phyloP scores from a whole-genome alignment of 768 basidiomycete genomes.

The Boletus bicolor region DNA sequence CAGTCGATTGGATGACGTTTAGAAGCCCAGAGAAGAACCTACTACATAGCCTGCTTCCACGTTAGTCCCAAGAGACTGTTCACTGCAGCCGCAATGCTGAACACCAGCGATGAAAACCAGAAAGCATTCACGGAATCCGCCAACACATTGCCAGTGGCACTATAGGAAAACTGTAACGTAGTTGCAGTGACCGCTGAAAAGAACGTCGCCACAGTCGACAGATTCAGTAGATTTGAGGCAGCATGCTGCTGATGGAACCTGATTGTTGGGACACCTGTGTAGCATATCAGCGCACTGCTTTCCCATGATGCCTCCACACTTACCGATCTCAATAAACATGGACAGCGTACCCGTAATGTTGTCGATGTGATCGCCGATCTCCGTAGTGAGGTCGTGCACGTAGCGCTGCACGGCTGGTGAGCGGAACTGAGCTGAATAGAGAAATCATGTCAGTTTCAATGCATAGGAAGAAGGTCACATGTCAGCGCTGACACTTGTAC shows the following conservation, averaged over 20 bases:
- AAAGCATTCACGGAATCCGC: conserved; percentile 47
- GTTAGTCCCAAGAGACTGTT: conserved; percentile 51
- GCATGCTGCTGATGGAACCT: conserved; percentile 53
- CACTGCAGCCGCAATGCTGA: conserved; percentile 53
- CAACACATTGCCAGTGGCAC: conserved; percentile 32
- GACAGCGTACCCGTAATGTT: conserved; percentile 48
- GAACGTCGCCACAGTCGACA: conserved; percentile 53
- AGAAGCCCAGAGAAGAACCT: conserved; percentile 25
- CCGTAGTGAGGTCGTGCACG: conserved; percentile 48
- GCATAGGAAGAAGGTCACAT: not conserved
- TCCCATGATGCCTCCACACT: conserved; percentile 22
- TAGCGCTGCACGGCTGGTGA: conserved; percentile 54
- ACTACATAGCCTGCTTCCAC: conserved; percentile 60
- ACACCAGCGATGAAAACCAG: conserved; percentile 55
- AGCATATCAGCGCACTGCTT: conserved; percentile 29
- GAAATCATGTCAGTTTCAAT: conserved; percentile 9
- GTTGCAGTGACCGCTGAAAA: conserved; percentile 53
- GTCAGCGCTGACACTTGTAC: conserved; percentile 40
- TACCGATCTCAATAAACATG: conserved; percentile 54
- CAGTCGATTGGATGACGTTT: conserved; percentile 4
- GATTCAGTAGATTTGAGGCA: conserved; percentile 45
- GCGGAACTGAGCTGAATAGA: conserved; percentile 43
- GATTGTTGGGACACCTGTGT: conserved; percentile 51
- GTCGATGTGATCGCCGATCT: conserved; percentile 54
- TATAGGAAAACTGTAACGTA: conserved; percentile 47